Percentiles rank a stretch among this genome's conserved stretches.
phyloP scores from a whole-genome alignment of 345 rosid genomes.

The Ailanthus altissimus region DNA sequence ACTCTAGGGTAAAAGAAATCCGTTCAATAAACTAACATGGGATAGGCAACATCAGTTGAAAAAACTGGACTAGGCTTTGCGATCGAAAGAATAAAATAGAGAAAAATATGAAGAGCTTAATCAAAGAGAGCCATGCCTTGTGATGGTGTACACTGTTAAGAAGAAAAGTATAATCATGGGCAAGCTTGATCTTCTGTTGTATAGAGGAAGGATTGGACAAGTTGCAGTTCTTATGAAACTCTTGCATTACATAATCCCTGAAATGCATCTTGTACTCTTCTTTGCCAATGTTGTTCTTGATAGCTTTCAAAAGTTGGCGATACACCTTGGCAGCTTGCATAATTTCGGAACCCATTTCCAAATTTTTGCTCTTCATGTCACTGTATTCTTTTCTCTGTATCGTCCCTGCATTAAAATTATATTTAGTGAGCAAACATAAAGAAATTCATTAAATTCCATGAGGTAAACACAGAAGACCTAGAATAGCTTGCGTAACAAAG shows the following conservation, averaged over 20 bases:
- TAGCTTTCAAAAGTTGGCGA: constrained; percentile 67
- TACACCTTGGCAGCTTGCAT: constrained; percentile 54
- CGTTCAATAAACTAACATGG: neutral
- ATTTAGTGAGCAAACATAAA: neutral
- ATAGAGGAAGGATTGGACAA: constrained; percentile 34
- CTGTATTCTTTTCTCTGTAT: neutral
- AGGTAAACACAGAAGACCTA: neutral
- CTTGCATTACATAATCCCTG: constrained; percentile 49
- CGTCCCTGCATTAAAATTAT: neutral
- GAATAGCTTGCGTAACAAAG: neutral
- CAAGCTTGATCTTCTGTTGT: constrained; percentile 63
- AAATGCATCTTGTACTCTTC: constrained; percentile 77
- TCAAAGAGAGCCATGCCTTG: constrained; percentile 46
- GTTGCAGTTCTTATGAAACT: constrained; percentile 52
- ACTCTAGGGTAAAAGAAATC: neutral
- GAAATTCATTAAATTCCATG: neutral
- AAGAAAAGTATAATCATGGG: constrained; percentile 60
- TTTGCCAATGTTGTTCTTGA: constrained; percentile 69
- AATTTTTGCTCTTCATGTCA: constrained; percentile 1
- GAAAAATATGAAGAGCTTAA: neutral
- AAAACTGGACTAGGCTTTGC: neutral
- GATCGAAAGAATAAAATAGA: neutral
- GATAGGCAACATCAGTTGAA: neutral
- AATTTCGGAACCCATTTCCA: constrained; percentile 50
- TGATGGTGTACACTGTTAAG: constrained; percentile 83